A percentile compares a stretch with the other conserved stretches of the same genome.
Conservation (phyloP, 352 stramenopile genomes). For the Phytophthora melonis region DNA sequence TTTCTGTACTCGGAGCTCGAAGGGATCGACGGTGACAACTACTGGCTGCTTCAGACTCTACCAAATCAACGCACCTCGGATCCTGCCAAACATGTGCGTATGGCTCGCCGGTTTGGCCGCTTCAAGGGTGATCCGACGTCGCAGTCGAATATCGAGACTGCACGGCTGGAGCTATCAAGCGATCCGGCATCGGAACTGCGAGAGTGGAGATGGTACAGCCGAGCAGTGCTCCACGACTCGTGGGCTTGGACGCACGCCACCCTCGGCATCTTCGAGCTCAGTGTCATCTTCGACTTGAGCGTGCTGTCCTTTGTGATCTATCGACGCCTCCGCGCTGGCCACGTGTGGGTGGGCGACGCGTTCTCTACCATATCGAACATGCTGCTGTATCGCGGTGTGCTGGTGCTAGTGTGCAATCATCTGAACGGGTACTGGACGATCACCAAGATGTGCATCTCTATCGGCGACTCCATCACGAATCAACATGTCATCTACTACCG, state of each 20-base stretch:
- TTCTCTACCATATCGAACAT: conserved; percentile 48
- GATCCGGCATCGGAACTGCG: conserved; percentile 33
- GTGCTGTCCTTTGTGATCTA: conserved; percentile 45
- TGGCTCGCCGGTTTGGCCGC: conserved; percentile 45
- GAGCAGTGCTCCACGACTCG: conserved; percentile 46
- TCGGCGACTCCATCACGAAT: conserved; percentile 29
- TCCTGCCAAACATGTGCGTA: conserved; percentile 34
- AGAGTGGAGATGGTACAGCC: conserved; percentile 40
- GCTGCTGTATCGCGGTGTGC: conserved; percentile 42
- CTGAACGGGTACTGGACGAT: conserved; percentile 53
- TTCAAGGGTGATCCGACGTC: conserved; percentile 41
- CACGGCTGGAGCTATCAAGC: conserved; percentile 32
- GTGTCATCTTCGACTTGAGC: conserved; percentile 35
- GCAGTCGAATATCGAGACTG: conserved; percentile 53
- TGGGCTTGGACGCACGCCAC: conserved; percentile 58
- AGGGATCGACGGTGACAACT: conserved; percentile 30
- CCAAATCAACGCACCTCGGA: conserved; percentile 14
- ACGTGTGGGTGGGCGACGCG: conserved; percentile 54
- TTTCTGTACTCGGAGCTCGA: conserved; percentile 28
- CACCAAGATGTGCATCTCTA: conserved; percentile 35
- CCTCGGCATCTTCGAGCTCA: conserved; percentile 42
- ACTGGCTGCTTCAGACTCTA: conserved; percentile 28
- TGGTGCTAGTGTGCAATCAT: conserved; percentile 42
- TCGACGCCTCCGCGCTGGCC: conserved; percentile 35
- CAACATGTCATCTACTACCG: conserved; percentile 42